Conservation (phyloP, 495 filamentous ascomycete genomes). For the Talaromyces stipitatus region DNA sequence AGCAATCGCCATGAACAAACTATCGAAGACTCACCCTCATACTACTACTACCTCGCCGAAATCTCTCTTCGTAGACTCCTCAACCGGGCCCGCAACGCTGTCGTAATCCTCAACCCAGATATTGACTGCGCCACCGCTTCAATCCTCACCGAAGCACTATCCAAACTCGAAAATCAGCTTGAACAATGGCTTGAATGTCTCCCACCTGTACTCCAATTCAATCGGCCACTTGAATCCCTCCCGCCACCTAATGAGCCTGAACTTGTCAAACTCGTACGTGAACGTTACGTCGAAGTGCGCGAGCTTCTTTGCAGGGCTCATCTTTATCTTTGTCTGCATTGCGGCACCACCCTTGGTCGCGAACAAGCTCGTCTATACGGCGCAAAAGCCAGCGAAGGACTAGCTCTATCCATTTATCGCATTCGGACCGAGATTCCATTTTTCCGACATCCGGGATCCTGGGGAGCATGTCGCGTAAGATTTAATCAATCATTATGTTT, state of each 20-base stretch:
- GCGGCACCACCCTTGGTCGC: conserved; percentile 9
- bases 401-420: conserved; percentile 19
- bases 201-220: conserved; percentile 22
- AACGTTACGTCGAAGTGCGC: conserved; percentile 31
- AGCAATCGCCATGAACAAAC: background rate
- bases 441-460: conserved; percentile 24
- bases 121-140: conserved; percentile 18
- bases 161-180: conserved; percentile 26
- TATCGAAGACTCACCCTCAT: conserved; percentile 21
- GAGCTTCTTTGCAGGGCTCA: conserved; percentile 31
- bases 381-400: conserved; percentile 19
- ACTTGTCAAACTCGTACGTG: conserved; percentile 26
- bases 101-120: conserved; percentile 22
- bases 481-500: conserved; percentile 24
- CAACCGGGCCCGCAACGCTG: conserved; percentile 28
- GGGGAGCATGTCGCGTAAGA: conserved; percentile 23
- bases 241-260: conserved; percentile 20
- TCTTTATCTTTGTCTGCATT: conserved; percentile 26
- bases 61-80: conserved; percentile 31
- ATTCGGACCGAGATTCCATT: conserved; percentile 22
- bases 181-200: conserved; percentile 29
- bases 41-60: conserved; percentile 33
- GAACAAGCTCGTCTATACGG: conserved; percentile 15
- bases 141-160: conserved; percentile 17
- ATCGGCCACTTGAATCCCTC: conserved; percentile 18